These are phyloP conservation scores for Lunularia cruciata DNA, from an alignment of 225 moss, liverwort and hornwort species.

Conservation along the genomic window DNA sequence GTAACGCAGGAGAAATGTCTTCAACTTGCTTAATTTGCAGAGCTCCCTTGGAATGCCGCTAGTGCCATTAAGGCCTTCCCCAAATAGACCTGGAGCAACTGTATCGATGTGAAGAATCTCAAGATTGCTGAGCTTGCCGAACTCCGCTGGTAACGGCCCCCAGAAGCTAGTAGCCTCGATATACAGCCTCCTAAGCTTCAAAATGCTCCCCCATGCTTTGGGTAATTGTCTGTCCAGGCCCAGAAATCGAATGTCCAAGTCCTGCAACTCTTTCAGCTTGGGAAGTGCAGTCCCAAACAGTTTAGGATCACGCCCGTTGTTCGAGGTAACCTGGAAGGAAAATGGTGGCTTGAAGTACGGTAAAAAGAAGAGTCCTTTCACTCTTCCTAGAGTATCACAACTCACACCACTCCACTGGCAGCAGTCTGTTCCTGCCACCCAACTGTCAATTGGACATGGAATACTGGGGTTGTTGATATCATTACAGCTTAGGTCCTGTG, in stretches of 20 bases:
- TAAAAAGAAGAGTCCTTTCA: too few species aligned
- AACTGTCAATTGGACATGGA: too few species aligned
- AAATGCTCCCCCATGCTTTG: background rate
- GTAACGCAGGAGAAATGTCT: background rate
- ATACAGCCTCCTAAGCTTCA: background rate
- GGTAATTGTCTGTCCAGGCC: background rate
- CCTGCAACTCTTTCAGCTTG: background rate
- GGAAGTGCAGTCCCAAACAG: too few species aligned
- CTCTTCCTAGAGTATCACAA: too few species aligned
- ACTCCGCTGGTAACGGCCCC: background rate
- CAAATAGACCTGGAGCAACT: background rate
- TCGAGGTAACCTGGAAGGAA: too few species aligned
- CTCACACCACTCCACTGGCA: too few species aligned
- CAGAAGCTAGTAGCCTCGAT: background rate
- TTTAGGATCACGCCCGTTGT: too few species aligned
- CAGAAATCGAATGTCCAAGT: background rate
- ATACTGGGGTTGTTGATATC: too few species aligned
- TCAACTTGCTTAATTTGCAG: background rate
- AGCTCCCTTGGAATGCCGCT: background rate
- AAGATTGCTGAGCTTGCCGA: background rate
- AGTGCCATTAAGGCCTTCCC: background rate
- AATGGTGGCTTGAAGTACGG: too few species aligned
- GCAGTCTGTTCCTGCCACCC: too few species aligned
- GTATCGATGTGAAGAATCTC: background rate
- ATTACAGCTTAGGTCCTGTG: too few species aligned